Evolutionary conservation across 177 flowering plant genomes (phyloP), one percentile per base, ranked within the genome.

Genomic region (Vitis hybrid): DNA sequence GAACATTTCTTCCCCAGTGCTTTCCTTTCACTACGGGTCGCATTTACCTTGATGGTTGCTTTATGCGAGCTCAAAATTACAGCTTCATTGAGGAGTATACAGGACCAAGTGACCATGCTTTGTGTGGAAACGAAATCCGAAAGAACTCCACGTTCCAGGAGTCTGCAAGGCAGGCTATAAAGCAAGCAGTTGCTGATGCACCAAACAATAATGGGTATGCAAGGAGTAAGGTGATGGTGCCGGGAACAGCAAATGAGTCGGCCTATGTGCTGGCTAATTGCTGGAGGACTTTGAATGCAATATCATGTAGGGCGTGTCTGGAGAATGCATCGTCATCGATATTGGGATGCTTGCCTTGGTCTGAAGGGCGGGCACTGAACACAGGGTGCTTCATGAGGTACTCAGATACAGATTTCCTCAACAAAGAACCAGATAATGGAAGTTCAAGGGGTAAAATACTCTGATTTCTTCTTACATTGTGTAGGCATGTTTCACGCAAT

Each of bases 331-430:
- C 91, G 15, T 67, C 82, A 0, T 82, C 86, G 0, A 39, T 88
- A 4, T 59, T 72, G 70, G 74, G 79, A 16, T 93, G 98, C 79
- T 81, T 91, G 80, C 97, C 98, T 15, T 76, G 83, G 85, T 82
- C 92, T 1, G 97, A 90, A 56, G 98, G 95, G 3, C 79, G 97
- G 10, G 94, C 93, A 10, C 62, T 93, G 56, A 60, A 85, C 70
- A 86, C 97, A 0, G 98, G 98, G 0, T 93, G 98, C 79, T 93
- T 90, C 77, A 74, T 93, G 88, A 85, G 94, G 80, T 93, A 89
- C 71, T 93, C 98, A 1, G 90, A 91, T 66, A 74, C 0, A 15
- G 77, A 90, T 75, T 93, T 93, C 77, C 86, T 91, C 73, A 91
- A 93, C 76, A 57, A 58, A 26, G 72, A 60, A 62, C 79, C 77